Conservation (phyloP, 177 flowering plant species). For the Vitis hybrid region DNA sequence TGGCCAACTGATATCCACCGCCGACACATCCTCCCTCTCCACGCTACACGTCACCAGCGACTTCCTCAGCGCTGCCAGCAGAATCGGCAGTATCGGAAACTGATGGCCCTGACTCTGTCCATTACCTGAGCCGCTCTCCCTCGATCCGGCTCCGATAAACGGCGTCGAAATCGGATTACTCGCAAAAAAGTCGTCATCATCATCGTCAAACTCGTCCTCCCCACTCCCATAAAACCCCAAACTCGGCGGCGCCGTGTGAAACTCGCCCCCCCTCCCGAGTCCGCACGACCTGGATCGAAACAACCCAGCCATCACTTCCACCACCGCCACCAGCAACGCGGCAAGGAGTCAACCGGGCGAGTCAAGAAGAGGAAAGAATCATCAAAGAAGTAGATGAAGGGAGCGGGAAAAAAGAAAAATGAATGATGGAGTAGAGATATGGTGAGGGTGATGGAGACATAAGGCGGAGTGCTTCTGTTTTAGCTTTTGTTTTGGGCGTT, state of each 20-base stretch:
- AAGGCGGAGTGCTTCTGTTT: neutral
- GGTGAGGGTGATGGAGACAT: constrained; percentile 10
- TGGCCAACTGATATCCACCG: constrained; percentile 82
- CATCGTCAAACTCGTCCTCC: constrained; percentile 29
- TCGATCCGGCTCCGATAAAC: constrained; percentile 30
- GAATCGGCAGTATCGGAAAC: constrained; percentile 49
- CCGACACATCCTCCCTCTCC: constrained; percentile 53
- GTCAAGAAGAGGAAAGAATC: neutral
- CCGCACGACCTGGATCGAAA: constrained; percentile 71
- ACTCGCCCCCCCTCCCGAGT: constrained; percentile 19
- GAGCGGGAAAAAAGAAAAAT: neutral
- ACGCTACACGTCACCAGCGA: constrained; percentile 79
- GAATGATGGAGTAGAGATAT: neutral
- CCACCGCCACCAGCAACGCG: neutral
- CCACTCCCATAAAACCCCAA: constrained; percentile 27
- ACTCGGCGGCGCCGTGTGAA: constrained; percentile 26
- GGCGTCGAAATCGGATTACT: constrained; percentile 46
- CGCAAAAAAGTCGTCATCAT: constrained; percentile 9
- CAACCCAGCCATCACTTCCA: constrained; percentile 40
- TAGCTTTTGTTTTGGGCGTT: neutral
- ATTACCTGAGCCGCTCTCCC: neutral
- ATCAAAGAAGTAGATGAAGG: neutral
- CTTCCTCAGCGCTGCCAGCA: constrained; percentile 70
- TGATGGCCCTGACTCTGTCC: constrained; percentile 22
- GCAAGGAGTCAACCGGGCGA: neutral